phyloP scores from a whole-genome alignment of 306 rosid species.

The Ochetophila trinervis region DNA sequence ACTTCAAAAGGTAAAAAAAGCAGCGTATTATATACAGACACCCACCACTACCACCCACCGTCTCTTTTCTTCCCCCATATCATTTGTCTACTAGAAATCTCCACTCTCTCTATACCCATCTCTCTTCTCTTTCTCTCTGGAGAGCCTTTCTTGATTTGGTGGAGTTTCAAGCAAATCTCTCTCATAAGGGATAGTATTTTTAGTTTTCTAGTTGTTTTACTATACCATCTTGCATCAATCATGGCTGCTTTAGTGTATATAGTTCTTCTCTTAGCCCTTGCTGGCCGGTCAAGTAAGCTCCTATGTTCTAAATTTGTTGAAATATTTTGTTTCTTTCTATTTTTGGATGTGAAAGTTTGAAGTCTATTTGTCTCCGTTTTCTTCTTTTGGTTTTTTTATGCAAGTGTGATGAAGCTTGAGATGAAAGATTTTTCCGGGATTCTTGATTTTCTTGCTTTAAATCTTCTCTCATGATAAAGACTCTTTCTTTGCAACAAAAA shows the following conservation, averaged over 20 bases:
- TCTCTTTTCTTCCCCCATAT: conserved; percentile 18
- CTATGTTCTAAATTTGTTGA: conserved; percentile 1
- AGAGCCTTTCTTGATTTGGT: background rate
- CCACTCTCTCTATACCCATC: conserved; percentile 8
- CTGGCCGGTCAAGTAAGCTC: conserved; percentile 78
- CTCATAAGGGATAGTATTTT: conserved; percentile 5
- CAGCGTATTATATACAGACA: conserved; percentile 14
- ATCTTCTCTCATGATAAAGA: background rate
- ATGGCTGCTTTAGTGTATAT: conserved; percentile 58
- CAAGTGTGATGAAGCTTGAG: too few species aligned
- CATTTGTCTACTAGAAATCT: conserved; percentile 36
- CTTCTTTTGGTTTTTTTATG: too few species aligned
- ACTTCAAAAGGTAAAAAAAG: conserved; percentile 26
- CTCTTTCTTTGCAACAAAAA: background rate
- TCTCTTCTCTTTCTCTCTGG: conserved; percentile 12
- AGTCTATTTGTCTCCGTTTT: background rate
- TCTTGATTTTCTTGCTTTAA: background rate
- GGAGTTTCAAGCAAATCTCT: conserved; percentile 11
- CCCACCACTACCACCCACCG: conserved; percentile 25
- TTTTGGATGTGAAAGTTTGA: background rate
- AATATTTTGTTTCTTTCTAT: conserved; percentile 10
- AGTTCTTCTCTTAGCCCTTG: conserved; percentile 49
- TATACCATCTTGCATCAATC: conserved; percentile 17
- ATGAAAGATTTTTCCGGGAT: background rate
- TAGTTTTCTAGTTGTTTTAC: conserved; percentile 11